Evolutionary conservation across 345 rosid genomes (phyloP).

Genomic region (Melaleuca quinquenervia): DNA sequence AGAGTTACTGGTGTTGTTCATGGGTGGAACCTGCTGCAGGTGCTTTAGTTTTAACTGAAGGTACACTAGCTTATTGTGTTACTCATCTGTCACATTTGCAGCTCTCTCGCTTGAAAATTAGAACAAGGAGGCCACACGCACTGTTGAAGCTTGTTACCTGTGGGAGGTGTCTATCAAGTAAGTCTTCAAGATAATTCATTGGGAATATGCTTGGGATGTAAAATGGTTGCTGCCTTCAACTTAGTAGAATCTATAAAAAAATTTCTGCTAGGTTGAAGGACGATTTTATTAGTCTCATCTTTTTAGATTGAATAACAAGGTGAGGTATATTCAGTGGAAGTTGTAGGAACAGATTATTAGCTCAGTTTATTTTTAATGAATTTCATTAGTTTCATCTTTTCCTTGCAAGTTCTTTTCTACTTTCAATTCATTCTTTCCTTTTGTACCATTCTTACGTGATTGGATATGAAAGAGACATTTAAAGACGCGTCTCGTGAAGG

Average conservation of each 20-base stretch:
- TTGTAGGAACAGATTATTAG: neutral
- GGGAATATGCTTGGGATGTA: neutral
- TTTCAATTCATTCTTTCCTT: neutral
- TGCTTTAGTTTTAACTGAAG: neutral
- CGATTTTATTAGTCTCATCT: neutral
- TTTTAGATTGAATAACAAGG: neutral
- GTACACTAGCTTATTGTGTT: neutral
- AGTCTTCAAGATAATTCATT: constrained; percentile 28
- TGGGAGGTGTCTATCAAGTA: constrained; percentile 54
- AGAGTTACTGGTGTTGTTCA: neutral
- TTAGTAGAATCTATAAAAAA: neutral
- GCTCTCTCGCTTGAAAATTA: constrained; percentile 54
- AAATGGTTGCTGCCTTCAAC: neutral
- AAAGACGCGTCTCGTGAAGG: neutral
- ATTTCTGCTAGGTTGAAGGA: neutral
- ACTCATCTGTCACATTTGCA: constrained; percentile 12
- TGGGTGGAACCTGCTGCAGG: neutral
- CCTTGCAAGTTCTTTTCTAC: neutral
- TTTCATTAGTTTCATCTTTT: neutral
- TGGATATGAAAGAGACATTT: neutral
- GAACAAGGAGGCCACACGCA: constrained; percentile 41
- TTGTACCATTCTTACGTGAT: neutral
- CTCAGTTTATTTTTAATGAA: neutral
- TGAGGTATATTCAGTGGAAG: neutral
- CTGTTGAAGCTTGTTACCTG: constrained; percentile 68